Conservation (phyloP, 2,329 filamentous ascomycete genomes). For the Penicillium olsonii region DNA sequence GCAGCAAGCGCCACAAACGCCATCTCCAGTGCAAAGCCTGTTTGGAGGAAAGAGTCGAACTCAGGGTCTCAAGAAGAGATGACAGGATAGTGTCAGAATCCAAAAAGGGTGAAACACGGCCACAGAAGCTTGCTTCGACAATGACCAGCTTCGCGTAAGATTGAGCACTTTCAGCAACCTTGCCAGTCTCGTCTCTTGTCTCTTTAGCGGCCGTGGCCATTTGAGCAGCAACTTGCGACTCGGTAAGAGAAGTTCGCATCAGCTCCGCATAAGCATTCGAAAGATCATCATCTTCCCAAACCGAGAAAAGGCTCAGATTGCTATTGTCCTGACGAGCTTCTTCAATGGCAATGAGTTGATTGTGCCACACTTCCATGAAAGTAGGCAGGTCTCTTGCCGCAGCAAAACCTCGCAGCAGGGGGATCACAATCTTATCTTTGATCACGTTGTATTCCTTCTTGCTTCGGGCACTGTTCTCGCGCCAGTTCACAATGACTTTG, state of each 20-base stretch:
- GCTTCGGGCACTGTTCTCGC: constrained; percentile 16
- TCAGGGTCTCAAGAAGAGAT: constrained; percentile 29
- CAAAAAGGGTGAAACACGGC: constrained; percentile 23
- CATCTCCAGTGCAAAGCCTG: constrained; percentile 40
- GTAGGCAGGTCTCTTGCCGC: constrained; percentile 41
- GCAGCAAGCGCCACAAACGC: constrained; percentile 43
- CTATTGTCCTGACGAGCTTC: constrained; percentile 28
- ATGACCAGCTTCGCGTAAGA: constrained; percentile 40
- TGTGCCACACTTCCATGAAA: constrained; percentile 45
- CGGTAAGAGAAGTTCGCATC: constrained; percentile 34
- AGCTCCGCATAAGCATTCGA: constrained; percentile 38
- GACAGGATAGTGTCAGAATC: constrained; percentile 26
- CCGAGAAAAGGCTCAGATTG: constrained; percentile 30
- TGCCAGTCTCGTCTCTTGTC: constrained; percentile 29
- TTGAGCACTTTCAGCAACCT: constrained; percentile 26
- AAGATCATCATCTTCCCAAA: constrained; percentile 51
- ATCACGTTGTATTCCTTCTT: constrained; percentile 34
- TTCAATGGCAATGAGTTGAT: constrained; percentile 41
- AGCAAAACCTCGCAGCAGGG: constrained; percentile 43
- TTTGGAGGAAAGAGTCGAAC: constrained; percentile 33
- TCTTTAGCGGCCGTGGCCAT: constrained; percentile 33
- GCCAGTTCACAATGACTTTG: constrained; percentile 38
- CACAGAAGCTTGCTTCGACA: constrained; percentile 37
- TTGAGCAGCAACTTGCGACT: constrained; percentile 30
- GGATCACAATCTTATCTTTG: constrained; percentile 42